phyloP scores from a whole-genome alignment of 805 yeast genomes.

The Metschnikowia kofuensis region DNA sequence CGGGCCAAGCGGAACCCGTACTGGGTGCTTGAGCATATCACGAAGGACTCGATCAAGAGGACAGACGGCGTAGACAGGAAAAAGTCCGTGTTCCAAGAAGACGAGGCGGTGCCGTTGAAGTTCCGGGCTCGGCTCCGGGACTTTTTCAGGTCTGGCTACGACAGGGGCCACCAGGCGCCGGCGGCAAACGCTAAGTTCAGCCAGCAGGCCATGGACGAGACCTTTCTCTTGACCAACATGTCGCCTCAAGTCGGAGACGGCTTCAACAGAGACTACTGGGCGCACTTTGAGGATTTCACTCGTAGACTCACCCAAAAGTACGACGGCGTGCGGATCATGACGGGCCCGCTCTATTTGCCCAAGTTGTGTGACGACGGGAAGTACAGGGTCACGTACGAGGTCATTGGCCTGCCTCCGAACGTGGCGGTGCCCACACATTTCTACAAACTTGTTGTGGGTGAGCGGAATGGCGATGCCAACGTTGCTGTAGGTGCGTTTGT shows the following conservation, averaged over 20 bases:
- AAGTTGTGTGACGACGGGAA: conserved; percentile 79
- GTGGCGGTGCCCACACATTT: conserved; percentile 98
- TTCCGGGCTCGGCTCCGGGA: conserved; percentile 80
- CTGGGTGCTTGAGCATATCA: conserved; percentile 88
- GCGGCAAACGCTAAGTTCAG: conserved; percentile 95
- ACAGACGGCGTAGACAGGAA: conserved; percentile 66
- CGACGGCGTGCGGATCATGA: conserved; percentile 76
- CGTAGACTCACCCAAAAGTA: conserved; percentile 73
- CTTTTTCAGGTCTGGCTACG: conserved; percentile 93
- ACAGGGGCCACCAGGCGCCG: conserved; percentile 96
- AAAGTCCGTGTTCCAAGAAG: conserved; percentile 82
- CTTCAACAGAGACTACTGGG: conserved; percentile 96
- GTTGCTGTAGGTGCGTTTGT: conserved; percentile 90
- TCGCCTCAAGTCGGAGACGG: conserved; percentile 98
- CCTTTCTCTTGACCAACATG: conserved; percentile 85
- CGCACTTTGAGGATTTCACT: conserved; percentile 88
- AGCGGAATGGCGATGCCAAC: conserved; percentile 43
- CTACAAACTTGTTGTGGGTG: conserved; percentile 87
- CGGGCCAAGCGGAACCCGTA: conserved; percentile 82
- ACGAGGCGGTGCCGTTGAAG: conserved; percentile 69
- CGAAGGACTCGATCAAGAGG: conserved; percentile 60
- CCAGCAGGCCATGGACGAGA: conserved; percentile 92
- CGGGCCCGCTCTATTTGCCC: conserved; percentile 93
- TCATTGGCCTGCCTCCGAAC: conserved; percentile 94
- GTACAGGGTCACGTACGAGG: conserved; percentile 80